These are phyloP conservation scores for Globisporangium irregulare DNA, from an alignment of 352 stramenopile genomes.

Conservation along the genomic window DNA sequence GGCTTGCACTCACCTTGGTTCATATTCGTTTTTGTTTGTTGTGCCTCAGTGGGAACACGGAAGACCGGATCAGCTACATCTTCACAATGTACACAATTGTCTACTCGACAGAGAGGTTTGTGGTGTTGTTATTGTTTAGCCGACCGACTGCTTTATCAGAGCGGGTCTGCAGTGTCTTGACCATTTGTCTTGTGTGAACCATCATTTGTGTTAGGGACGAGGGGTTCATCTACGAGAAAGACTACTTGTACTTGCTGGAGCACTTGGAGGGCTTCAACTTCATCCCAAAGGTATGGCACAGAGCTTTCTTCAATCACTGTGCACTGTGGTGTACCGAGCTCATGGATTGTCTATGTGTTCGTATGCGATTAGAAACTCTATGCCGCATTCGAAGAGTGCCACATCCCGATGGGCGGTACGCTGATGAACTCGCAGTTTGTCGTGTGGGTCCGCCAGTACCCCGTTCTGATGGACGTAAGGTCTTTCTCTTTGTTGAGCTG, in stretches of 20 bases:
- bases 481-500: neutral
- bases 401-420: slow-evolving; percentile 44
- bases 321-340: neutral
- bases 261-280: slow-evolving; percentile 59
- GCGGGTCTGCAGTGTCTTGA: neutral
- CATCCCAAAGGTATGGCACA: slow-evolving; percentile 48
- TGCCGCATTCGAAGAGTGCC: slow-evolving; percentile 71
- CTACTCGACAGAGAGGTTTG: slow-evolving; percentile 61
- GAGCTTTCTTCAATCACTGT: neutral
- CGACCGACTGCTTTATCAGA: neutral
- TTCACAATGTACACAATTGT: slow-evolving; percentile 86
- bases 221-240: slow-evolving; percentile 59
- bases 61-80: slow-evolving; percentile 86
- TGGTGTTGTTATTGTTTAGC: neutral
- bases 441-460: slow-evolving; percentile 69
- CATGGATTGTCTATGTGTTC: neutral
- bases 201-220: slow-evolving; percentile 34
- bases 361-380: slow-evolving; percentile 48
- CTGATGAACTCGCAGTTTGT: slow-evolving; percentile 69
- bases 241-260: slow-evolving; percentile 68
- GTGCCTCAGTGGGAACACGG: slow-evolving; percentile 68
- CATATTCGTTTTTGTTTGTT: neutral
- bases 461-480: slow-evolving; percentile 61
- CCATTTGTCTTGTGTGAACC: neutral
- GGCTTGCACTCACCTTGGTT: neutral